Percentiles rank a stretch among this genome's conserved stretches.
phyloP scores from a whole-genome alignment of 73 alveolate species.

The Paraurostyla sp. region DNA sequence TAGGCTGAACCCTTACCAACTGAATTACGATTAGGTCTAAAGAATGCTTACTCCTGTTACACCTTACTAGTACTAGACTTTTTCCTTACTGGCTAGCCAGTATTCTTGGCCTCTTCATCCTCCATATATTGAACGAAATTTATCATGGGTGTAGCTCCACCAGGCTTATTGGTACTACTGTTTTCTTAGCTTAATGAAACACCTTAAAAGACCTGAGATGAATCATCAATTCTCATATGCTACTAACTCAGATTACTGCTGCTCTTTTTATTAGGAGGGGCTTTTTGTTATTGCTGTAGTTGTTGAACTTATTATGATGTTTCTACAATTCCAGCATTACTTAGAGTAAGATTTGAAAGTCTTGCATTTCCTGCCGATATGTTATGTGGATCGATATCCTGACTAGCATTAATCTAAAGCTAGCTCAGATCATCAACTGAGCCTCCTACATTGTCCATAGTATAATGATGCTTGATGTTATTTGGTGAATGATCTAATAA shows the following conservation, averaged over 20 bases:
- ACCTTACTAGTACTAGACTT: not conserved
- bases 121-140: conserved; percentile 16
- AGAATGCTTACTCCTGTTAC: not conserved
- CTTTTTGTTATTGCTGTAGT: no score
- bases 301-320: no score
- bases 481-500: no score
- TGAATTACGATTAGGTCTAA: not conserved
- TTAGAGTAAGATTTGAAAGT: no score
- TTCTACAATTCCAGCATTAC: no score
- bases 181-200: no score
- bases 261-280: no score
- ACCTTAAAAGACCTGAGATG: no score
- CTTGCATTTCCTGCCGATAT: not conserved
- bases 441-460: not conserved
- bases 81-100: not conserved
- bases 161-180: no score
- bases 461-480: conserved; percentile 4
- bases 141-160: not conserved
- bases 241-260: no score
- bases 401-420: conserved; percentile 8
- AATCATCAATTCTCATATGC: not conserved
- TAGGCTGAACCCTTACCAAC: not conserved
- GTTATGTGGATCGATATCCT: conserved; percentile 35
- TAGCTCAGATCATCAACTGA: conserved; percentile 18
- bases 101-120: conserved; percentile 21